Conservation (phyloP, 2,329 filamentous ascomycete species). For the Fusarium avenaceum region DNA sequence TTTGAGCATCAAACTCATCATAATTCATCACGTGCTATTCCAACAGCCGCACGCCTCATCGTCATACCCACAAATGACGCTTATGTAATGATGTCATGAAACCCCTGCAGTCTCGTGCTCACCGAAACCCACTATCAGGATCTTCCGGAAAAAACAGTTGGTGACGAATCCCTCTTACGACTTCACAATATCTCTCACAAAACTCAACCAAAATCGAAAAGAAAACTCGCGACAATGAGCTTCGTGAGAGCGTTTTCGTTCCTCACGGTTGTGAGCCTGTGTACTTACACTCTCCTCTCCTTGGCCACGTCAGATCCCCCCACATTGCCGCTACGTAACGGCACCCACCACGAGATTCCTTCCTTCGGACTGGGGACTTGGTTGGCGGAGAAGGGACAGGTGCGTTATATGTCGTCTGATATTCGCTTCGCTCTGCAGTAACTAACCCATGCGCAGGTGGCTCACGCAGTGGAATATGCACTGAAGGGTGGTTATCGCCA, state of each 20-base stretch:
- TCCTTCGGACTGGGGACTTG: slow-evolving; percentile 53
- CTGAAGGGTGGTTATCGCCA: slow-evolving; percentile 67
- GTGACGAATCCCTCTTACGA: slow-evolving; percentile 16
- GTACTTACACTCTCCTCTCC: slow-evolving; percentile 23
- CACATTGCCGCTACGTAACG: background rate
- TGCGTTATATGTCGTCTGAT: background rate
- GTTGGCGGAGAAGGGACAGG: slow-evolving; percentile 49
- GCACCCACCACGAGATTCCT: slow-evolving; percentile 45
- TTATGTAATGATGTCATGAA: slow-evolving; percentile 39
- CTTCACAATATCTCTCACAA: background rate
- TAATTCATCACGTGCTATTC: background rate
- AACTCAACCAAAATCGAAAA: background rate
- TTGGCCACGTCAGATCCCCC: slow-evolving; percentile 22
- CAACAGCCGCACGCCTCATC: background rate
- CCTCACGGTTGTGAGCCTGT: slow-evolving; percentile 23
- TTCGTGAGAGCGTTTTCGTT: slow-evolving; percentile 32
- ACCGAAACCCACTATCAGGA: slow-evolving; percentile 24
- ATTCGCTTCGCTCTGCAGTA: fast-evolving
- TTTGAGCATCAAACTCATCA: too few species aligned
- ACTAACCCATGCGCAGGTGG: slow-evolving; percentile 25
- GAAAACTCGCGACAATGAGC: slow-evolving; percentile 9
- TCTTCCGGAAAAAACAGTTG: slow-evolving; percentile 17
- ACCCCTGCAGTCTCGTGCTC: slow-evolving; percentile 20
- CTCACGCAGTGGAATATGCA: slow-evolving; percentile 66
- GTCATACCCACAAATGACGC: slow-evolving; percentile 10